These are phyloP conservation scores for Boechera divaricarpa DNA, from an alignment of 345 rosid genomes.

Conservation along the genomic window DNA sequence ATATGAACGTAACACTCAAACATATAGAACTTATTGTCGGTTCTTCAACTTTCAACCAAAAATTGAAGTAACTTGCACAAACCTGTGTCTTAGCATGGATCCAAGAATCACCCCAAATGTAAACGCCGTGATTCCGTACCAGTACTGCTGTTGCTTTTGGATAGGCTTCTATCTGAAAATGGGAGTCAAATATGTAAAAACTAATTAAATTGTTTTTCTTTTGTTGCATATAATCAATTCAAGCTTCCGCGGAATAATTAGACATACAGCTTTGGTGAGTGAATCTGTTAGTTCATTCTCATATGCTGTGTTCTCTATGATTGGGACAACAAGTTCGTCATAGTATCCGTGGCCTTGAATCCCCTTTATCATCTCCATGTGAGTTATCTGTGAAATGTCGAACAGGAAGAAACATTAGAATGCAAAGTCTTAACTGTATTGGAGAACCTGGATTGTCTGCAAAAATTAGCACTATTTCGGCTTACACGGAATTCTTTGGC, in stretches of 20 bases:
- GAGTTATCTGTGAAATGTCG: conserved; percentile 67
- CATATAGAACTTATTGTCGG: conserved; percentile 1
- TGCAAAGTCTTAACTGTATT: not conserved
- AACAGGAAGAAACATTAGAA: conserved; percentile 22
- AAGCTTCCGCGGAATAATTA: conserved; percentile 5
- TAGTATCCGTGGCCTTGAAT: conserved; percentile 96
- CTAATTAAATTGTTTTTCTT: not conserved
- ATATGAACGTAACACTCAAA: conserved; percentile 22
- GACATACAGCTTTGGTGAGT: conserved; percentile 83
- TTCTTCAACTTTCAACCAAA: conserved; percentile 25
- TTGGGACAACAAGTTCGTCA: conserved; percentile 94
- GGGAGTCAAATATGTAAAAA: conserved; percentile 1
- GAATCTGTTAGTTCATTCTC: conserved; percentile 93
- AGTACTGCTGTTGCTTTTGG: conserved; percentile 96
- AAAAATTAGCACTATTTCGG: conserved; percentile 19
- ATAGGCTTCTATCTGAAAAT: conserved; percentile 75
- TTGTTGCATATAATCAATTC: conserved; percentile 12
- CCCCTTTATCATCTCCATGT: conserved; percentile 99
- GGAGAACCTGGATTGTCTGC: not conserved
- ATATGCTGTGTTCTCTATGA: conserved; percentile 91
- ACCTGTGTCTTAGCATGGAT: conserved; percentile 99
- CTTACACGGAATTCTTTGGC: conserved; percentile 89
- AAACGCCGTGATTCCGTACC: conserved; percentile 94
- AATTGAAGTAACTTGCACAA: conserved; percentile 35
- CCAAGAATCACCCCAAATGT: conserved; percentile 98